Base-by-base conservation (phyloP, 169 alveolate species). In the Eimeria sp. region DNA sequence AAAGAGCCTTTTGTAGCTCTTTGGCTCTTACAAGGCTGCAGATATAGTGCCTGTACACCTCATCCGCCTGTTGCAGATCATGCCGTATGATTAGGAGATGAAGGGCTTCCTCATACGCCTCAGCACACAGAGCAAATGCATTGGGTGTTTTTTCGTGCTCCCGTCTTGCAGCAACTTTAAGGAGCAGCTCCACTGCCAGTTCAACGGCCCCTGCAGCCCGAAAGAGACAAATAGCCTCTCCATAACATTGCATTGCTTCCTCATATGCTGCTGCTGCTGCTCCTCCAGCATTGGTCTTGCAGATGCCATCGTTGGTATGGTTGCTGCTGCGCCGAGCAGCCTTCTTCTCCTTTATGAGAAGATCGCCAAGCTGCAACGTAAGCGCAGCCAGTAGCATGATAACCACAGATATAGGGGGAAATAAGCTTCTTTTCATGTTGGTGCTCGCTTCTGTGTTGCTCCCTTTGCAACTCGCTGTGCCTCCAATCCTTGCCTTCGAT, bases 351-450 rank as follows among this genome's bases (percentile, higher is more conserved):
- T 27, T n/a, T 43, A 83, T 34, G 40, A 83, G 27, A 27, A 83
- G 76, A 22, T 83, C 91, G n/a, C 91, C 91, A 10, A 83, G 91
- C 91, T 83, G 73, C 61, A 78, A 27, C 89, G 49, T 25, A 78
- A 34, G 40, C 40, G 40, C 18, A 45, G 14, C 22, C 0, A 65
- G 40, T 40, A 65, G 43, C 75, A 65, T 14, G 1, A 20, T 6
- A 65, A 25, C 43, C 6, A 14, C 34, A 20, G 75, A 5, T 25
- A 5, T 14, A 20, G 34, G n/a, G 40, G 70, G n/a, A 6, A 7
- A 65, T 6, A 65, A 25, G 9, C 40, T 34, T 34, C 40, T 34
- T 34, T 25, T 14, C 75, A 30, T 65, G 75, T 65, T 40, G 22
- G 10, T 65, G 75, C 40, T 65, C 43, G 14, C 40, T 0, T 65